Base-by-base conservation (phyloP, 192 early-diverging fungal genomes). In the Umbelopsis sp. region DNA sequence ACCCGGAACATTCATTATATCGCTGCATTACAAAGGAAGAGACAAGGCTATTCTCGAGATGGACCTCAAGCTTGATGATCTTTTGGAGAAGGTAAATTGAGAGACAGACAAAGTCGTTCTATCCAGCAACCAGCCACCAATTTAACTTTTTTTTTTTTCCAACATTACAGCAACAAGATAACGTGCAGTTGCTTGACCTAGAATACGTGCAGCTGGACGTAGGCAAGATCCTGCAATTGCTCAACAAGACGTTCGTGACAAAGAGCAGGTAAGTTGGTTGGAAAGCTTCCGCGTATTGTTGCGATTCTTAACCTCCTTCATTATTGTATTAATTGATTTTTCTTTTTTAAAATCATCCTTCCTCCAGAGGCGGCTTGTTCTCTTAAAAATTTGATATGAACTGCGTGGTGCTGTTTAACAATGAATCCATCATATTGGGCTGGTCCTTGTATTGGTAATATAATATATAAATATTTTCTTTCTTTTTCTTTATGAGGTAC, bases 171-270 rank as follows among this genome's bases (percentile, higher is more conserved):
- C 95, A 98, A 87, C 93, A 96, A 78, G 89, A 92, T 74, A 92
- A 94, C 41, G 86, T 95, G 17, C 80, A 90, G 45, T 79, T 92
- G 22, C 79, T 98, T 17, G 96, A 98, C 77, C 85, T 98, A 3
- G 95, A 97, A 80, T 98, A 96, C 70, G 94, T 98, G 20, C 92
- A 95, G 65, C 82, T 98, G 54, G 90, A 91, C 71, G 93, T 98
- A 11, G 83, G 81, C 70, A 91, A 88, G 80, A 86, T 91, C 29
- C 82, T 98, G 3, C 78, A 85, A 22, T 81, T 97, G 73, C 78
- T 98, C 65, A 96, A 93, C 70, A 92, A 89, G 68, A 92, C 88
- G 45, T 97, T 98, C 73, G 77, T 90, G 43, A 83, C 77, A 45
- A 74, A 80, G 68, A 81, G 77, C 66, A 77, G 74, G 81, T 77